Conservation (phyloP, 1,284 basidiomycete species). For the Ceratobasidium sp. region DNA sequence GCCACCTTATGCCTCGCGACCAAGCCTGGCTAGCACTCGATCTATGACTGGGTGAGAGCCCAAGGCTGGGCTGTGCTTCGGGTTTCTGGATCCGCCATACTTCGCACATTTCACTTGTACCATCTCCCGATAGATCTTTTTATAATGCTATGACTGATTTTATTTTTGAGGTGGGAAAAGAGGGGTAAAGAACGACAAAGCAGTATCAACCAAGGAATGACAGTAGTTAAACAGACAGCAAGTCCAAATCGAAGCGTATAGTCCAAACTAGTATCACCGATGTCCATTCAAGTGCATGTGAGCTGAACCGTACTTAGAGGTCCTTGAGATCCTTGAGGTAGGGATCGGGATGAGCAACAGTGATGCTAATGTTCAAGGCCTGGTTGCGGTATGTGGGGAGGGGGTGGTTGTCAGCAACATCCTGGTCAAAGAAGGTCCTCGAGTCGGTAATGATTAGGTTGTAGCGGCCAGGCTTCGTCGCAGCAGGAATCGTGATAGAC, state of each 20-base stretch:
- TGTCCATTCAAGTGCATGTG: background rate
- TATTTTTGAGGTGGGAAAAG: no score
- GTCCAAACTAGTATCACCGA: background rate
- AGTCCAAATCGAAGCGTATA: background rate
- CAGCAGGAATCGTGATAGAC: background rate
- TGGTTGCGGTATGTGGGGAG: constrained; percentile 29
- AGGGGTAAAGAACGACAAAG: no score
- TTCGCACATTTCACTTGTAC: no score
- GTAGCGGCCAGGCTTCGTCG: constrained; percentile 19
- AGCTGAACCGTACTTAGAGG: no score
- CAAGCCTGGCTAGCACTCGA: background rate
- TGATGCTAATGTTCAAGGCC: constrained; percentile 32
- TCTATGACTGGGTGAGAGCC: background rate
- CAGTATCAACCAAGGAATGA: background rate
- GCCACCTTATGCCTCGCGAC: background rate
- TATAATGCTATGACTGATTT: no score
- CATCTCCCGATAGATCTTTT: no score
- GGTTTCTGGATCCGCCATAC: background rate
- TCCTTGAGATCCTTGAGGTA: constrained; percentile 20
- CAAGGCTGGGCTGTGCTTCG: background rate
- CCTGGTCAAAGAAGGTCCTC: constrained; percentile 26
- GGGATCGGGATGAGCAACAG: constrained; percentile 24
- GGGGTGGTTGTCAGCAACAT: constrained; percentile 17
- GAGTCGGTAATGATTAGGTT: constrained; percentile 31
- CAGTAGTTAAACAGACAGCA: background rate